Base-by-base conservation (phyloP, 352 stramenopile species). In the Blastocystis sp. region DNA sequence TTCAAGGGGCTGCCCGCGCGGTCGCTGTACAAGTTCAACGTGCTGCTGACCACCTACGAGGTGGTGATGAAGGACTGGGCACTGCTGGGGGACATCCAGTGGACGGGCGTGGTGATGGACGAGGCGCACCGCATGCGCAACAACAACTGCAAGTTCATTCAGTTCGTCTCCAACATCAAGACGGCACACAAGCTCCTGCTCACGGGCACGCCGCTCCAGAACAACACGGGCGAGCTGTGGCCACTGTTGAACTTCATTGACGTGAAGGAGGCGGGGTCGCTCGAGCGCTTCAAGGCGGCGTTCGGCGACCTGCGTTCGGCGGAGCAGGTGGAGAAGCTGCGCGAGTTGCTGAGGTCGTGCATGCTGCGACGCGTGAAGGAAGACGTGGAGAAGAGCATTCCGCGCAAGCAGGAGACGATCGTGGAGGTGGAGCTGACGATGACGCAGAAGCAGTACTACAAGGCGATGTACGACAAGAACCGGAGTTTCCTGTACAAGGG, bases 391-490 rank as follows among this genome's bases (percentile, higher is more conserved):
- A 98, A 98, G 89, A 96, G 92, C 84, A 91, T 98, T 24, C 96
- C 95, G 11, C 95, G 95, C 3, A 99, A 99, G 92, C 96, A 98
- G 89, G 97, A 99, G 91, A 98, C 96, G 10, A 96, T 96, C 45
- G 94, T 97, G 42, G 92, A 94, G 4, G 94, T 97, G 28, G 94
- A 97, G 89, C 91, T 97, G 45, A 97, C 94, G 24, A 93, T 97
- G 84, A 98, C 98, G 95, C 97, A 99, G 91, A 94, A 95, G 52
- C 93, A 98, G 87, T 98, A 96, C 94, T 98, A 99, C 92, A 98
- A 95, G 87, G 92, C 94, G 3, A 96, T 95, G 42, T 95, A 95
- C 91, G 19, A 93, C 93, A 3, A 95, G 91, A 97, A 96, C 89
- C 94, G 95, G 45, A 79, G 64, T 24, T 88, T 88, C 65, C 52